Base-by-base conservation (phyloP, 2,329 filamentous ascomycete genomes). In the Cercospora nicotianae region DNA sequence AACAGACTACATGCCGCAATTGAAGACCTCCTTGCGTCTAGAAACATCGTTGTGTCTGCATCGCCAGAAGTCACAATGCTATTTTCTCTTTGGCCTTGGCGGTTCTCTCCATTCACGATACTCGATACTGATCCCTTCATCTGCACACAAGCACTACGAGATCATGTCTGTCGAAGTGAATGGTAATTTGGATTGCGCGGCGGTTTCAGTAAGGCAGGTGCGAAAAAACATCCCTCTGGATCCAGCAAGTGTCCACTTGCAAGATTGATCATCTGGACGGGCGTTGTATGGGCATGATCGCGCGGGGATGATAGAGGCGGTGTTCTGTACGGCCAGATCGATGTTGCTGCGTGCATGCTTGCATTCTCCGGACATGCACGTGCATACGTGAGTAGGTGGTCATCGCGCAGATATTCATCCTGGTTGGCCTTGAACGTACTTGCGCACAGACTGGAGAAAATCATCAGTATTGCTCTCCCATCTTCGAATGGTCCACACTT, bases 401-500 rank as follows among this genome's bases (percentile, higher is more conserved):
- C 10, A 48, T 48, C 42, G 18, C 42, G 42, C 45, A 62, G 31
- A 18, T 63, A 1, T 16, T 57, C 39, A 64, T 26, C 31, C 28
- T 23, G 59, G 36, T 26, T 39, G 31, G 23, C 59, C 58, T 63
- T 67, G 65, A 28, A 63, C 57, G 28, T 67, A 64, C 58, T 39
- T 60, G 23, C 60, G 45, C 4, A 60, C 60, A 51, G 60, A 67
- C 60, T 67, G 36, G 28, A 26, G 26, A 16, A 20, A 28, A 18
- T 48, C 16, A 53, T 67, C 48, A 70, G 67, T 69, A 57, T 12
- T 23, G 53, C 4, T 30, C 20, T 67, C 55, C 68, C 65, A 53
- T 59, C 23, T 7, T 10, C 7, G 10, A n/a, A 28, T 55, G 36
- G 10, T 12, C n/a, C 63, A 16, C 5, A 80, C 82, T 77, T 76